A percentile compares a stretch with the other conserved stretches of the same genome.
These are phyloP conservation scores for Botrytis fragariae DNA, from an alignment of 2,329 filamentous ascomycete genomes.

Conservation along the genomic window DNA sequence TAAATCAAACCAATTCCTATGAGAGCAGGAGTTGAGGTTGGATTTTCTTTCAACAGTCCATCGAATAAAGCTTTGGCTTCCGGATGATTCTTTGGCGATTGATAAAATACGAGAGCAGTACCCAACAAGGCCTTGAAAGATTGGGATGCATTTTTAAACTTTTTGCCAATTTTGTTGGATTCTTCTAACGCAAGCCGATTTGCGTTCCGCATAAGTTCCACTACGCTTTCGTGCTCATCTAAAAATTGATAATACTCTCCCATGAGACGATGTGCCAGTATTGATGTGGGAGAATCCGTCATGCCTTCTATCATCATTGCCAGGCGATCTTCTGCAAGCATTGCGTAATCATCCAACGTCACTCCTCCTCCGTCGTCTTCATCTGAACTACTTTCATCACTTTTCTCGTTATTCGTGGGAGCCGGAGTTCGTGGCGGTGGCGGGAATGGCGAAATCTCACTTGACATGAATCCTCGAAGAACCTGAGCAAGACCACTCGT, in stretches of 20 bases:
- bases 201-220: constrained; percentile 76
- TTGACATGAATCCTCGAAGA: constrained; percentile 77
- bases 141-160: constrained; percentile 68
- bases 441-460: constrained; percentile 81
- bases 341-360: constrained; percentile 52
- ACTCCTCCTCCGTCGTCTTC: constrained; percentile 57
- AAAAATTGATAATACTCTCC: constrained; percentile 79
- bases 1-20: constrained; percentile 89
- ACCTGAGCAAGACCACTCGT: constrained; percentile 79
- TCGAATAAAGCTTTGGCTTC: constrained; percentile 89
- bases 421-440: constrained; percentile 49
- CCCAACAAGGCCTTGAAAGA: constrained; percentile 74
- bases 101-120: constrained; percentile 86
- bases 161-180: constrained; percentile 63
- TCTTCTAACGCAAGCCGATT: constrained; percentile 59
- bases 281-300: constrained; percentile 60
- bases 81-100: constrained; percentile 82
- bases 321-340: constrained; percentile 75
- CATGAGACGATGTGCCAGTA: constrained; percentile 80
- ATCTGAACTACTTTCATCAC: constrained; percentile 53
- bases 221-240: constrained; percentile 80
- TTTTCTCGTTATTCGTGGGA: constrained; percentile 40
- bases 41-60: constrained; percentile 71
- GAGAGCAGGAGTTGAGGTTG: constrained; percentile 73
- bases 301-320: constrained; percentile 77